Percentiles rank a stretch among this genome's conserved stretches.
Evolutionary conservation across 2,329 filamentous ascomycete genomes (phyloP).

Genomic region (Aspergillus intermedius): DNA sequence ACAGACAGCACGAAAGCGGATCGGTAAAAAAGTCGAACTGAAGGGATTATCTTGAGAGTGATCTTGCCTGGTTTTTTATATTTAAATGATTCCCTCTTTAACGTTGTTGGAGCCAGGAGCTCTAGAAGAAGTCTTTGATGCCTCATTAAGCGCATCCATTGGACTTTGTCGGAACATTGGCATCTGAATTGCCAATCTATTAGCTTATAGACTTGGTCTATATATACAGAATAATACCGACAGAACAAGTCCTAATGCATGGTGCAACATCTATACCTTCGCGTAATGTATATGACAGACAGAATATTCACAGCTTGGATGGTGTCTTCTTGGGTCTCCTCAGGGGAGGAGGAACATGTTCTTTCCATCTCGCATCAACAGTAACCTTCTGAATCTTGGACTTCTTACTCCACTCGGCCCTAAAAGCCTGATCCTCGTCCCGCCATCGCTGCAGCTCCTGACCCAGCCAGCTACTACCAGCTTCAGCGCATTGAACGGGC

Average conservation of each 20-base stretch:
- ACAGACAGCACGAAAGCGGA: constrained; percentile 14
- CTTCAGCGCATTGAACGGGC: constrained; percentile 58
- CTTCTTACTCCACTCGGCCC: constrained; percentile 48
- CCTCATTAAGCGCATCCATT: neutral
- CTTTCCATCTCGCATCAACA: constrained; percentile 50
- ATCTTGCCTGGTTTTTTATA: constrained; percentile 1
- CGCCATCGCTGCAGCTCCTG: constrained; percentile 54
- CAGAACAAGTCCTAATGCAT: neutral
- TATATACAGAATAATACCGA: neutral
- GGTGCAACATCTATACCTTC: neutral
- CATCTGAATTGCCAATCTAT: neutral
- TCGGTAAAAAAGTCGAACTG: constrained; percentile 25
- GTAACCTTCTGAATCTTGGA: constrained; percentile 50
- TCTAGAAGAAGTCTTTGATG: neutral
- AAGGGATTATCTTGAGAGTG: constrained; percentile 1
- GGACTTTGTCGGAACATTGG: neutral
- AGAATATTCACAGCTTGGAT: constrained; percentile 21
- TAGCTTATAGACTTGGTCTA: neutral
- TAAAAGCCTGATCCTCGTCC: constrained; percentile 51
- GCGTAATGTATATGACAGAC: neutral
- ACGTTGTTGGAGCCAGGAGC: neutral
- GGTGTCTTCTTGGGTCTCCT: constrained; percentile 19
- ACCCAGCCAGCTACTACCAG: constrained; percentile 52
- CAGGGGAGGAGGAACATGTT: constrained; percentile 27
- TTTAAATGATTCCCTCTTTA: neutral